A percentile compares a stretch with the other conserved stretches of the same genome.
Conservation (phyloP, 441 rosid genomes). For the Populus hybrid region DNA sequence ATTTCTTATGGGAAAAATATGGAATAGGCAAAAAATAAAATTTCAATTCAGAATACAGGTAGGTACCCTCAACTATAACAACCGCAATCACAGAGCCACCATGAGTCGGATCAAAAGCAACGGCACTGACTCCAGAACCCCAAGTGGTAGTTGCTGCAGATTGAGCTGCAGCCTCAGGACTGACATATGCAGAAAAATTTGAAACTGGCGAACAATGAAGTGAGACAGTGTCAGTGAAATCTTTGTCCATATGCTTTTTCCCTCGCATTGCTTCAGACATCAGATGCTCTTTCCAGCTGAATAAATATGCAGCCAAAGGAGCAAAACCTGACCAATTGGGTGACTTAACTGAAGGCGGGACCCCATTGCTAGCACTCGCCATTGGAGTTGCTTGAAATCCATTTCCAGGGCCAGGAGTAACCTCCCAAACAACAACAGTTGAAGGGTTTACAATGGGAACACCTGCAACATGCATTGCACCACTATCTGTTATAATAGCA, state of each 20-base stretch:
- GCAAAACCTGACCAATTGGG: conserved; percentile 98
- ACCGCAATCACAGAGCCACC: conserved; percentile 99
- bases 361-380: conserved; percentile 56
- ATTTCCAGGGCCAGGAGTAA: conserved; percentile 95
- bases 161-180: conserved; percentile 98
- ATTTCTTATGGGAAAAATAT: neutral
- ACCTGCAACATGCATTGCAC: conserved; percentile 99
- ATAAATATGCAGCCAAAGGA: conserved; percentile 92
- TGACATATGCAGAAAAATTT: conserved; percentile 97
- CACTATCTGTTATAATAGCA: conserved; percentile 95
- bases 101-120: conserved; percentile 98
- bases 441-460: conserved; percentile 99
- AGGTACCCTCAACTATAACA: conserved; percentile 95
- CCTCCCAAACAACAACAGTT: conserved; percentile 99
- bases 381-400: conserved; percentile 82
- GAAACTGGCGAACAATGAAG: conserved; percentile 98
- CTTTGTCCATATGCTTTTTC: conserved; percentile 67
- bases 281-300: conserved; percentile 96
- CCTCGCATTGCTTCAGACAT: conserved; percentile 79
- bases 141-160: conserved; percentile 99
- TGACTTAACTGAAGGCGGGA: conserved; percentile 84
- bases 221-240: conserved; percentile 55
- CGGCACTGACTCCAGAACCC: conserved; percentile 99
- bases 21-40: conserved; percentile 3
- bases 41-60: conserved; percentile 16